Conservation (phyloP, 2,329 filamentous ascomycete species). For the Ophiostoma triangulosporum region DNA sequence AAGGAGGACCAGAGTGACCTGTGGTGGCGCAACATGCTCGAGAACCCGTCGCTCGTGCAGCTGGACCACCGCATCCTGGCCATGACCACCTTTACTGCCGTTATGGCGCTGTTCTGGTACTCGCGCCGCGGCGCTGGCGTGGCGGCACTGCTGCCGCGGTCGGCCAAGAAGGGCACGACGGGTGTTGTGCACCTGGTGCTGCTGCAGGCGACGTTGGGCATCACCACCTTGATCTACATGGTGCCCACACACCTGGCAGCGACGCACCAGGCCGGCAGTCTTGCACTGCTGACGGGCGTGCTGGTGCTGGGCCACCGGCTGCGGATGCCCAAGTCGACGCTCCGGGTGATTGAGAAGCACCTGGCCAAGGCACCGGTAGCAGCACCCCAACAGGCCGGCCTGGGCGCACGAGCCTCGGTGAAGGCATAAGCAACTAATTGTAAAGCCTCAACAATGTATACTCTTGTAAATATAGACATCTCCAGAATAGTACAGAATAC, state of each 20-base stretch:
- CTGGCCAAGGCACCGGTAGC: constrained; percentile 15
- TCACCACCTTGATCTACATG: constrained; percentile 84
- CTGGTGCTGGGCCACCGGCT: constrained; percentile 67
- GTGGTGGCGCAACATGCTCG: constrained; percentile 94
- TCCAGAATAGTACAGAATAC: background rate
- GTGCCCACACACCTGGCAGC: constrained; percentile 81
- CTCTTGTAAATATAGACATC: background rate
- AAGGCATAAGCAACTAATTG: constrained; percentile 1
- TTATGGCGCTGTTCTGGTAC: constrained; percentile 72
- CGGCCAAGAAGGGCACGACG: constrained; percentile 54
- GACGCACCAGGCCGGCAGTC: constrained; percentile 79
- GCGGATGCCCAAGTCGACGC: constrained; percentile 54
- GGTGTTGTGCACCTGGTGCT: constrained; percentile 74
- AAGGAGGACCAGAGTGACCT: constrained; percentile 66
- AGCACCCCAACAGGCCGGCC: background rate
- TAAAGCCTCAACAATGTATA: background rate
- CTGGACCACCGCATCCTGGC: constrained; percentile 90
- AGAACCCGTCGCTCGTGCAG: constrained; percentile 92
- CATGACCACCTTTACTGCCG: constrained; percentile 70
- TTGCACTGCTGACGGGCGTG: constrained; percentile 72
- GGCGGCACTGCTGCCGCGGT: constrained; percentile 43
- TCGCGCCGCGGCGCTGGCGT: constrained; percentile 48
- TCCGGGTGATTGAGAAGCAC: constrained; percentile 44
- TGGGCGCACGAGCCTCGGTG: background rate
- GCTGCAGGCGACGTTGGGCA: constrained; percentile 74